Percentiles rank a stretch among this genome's conserved stretches.
These are phyloP conservation scores for Zelonia costaricensis DNA, from an alignment of 208 protist species.

Conservation along the genomic window DNA sequence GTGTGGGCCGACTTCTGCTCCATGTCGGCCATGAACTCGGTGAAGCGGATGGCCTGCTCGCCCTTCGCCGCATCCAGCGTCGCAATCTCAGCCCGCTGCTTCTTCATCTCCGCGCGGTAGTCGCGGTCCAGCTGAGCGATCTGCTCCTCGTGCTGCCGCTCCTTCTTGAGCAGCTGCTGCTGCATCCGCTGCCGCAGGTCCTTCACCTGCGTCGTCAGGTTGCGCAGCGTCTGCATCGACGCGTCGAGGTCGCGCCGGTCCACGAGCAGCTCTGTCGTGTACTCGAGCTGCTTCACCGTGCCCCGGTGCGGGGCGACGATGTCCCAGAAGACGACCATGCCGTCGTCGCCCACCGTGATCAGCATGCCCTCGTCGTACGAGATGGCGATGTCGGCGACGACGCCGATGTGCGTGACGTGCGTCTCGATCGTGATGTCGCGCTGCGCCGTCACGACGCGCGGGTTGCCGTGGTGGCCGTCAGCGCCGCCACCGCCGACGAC, in stretches of 20 bases:
- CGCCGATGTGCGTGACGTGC: slow-evolving; percentile 80
- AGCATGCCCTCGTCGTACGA: slow-evolving; percentile 93
- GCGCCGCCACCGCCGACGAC: not conserved
- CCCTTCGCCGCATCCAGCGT: slow-evolving; percentile 85
- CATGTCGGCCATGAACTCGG: slow-evolving; percentile 91
- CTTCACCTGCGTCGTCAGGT: slow-evolving; percentile 80
- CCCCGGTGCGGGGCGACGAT: slow-evolving; percentile 90
- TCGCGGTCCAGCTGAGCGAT: slow-evolving; percentile 89
- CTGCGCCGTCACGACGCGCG: slow-evolving; percentile 12
- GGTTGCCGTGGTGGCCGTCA: slow-evolving; percentile 8
- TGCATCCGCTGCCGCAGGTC: slow-evolving; percentile 94
- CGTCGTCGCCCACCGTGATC: slow-evolving; percentile 95
- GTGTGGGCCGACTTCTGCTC: slow-evolving; percentile 68
- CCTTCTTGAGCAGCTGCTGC: slow-evolving; percentile 94
- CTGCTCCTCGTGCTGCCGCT: slow-evolving; percentile 94
- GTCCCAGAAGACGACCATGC: slow-evolving; percentile 90
- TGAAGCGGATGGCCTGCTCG: slow-evolving; percentile 95
- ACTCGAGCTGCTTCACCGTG: slow-evolving; percentile 76
- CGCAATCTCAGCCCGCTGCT: slow-evolving; percentile 70
- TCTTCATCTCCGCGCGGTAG: slow-evolving; percentile 70
- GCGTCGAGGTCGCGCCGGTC: slow-evolving; percentile 93
- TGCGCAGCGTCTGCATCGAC: slow-evolving; percentile 60
- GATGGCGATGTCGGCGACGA: slow-evolving; percentile 84
- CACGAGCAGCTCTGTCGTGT: slow-evolving; percentile 94
- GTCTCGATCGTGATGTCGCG: slow-evolving; percentile 84